Percentiles rank a stretch among this genome's conserved stretches.
Evolutionary conservation across 345 rosid species (phyloP).

Genomic region (Salix dunnii): DNA sequence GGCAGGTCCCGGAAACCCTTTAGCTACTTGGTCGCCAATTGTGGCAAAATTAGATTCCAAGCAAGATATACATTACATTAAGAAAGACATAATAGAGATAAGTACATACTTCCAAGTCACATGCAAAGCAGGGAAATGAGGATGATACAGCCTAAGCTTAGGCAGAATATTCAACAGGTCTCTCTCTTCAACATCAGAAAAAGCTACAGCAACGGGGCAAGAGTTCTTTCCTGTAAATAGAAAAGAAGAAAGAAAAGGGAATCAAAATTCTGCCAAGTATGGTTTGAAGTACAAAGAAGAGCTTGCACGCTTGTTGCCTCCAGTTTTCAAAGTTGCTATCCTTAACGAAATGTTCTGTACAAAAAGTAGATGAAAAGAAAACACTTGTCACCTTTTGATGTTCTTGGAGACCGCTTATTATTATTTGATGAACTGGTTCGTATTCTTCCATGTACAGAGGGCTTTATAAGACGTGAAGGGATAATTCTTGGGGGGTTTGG

Average conservation of each 20-base stretch:
- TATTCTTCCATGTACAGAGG: constrained; percentile 11
- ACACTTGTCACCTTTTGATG: constrained; percentile 23
- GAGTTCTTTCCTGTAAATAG: constrained; percentile 27
- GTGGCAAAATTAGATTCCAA: too few relatives aligned
- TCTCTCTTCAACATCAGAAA: constrained; percentile 22
- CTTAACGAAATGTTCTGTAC: background rate
- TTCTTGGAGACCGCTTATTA: constrained; percentile 2
- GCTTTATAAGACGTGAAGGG: constrained; percentile 13
- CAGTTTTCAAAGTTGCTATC: too few relatives aligned
- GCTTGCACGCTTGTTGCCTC: too few relatives aligned
- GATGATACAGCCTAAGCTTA: constrained; percentile 18
- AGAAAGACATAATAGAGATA: too few relatives aligned
- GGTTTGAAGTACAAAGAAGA: too few relatives aligned
- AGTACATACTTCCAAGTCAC: constrained; percentile 55
- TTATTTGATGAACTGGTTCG: background rate
- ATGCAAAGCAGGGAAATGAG: constrained; percentile 37
- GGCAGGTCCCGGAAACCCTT: too few relatives aligned
- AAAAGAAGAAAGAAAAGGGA: background rate
- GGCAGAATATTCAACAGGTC: constrained; percentile 14
- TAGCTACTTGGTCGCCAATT: too few relatives aligned
- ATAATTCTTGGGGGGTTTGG: constrained; percentile 9
- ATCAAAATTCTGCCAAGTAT: too few relatives aligned
- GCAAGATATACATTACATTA: too few relatives aligned
- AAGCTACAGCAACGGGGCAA: constrained; percentile 25
- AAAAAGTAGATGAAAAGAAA: constrained; percentile 1